Conservation (phyloP, 768 basidiomycete genomes). For the Termitomyces sp. region DNA sequence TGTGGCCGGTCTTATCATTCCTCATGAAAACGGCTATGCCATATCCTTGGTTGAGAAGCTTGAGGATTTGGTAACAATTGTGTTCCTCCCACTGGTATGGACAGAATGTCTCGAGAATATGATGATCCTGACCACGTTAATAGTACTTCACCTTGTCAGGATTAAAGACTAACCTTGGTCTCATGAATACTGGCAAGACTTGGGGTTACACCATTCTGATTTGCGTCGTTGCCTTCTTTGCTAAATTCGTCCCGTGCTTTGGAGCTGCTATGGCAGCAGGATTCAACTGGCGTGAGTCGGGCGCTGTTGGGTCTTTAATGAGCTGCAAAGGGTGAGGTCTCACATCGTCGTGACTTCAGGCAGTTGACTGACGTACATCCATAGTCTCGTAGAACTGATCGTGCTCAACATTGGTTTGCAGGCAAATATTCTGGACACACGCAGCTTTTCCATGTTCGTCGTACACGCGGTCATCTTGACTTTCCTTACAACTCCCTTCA, state of each 20-base stretch:
- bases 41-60: slow-evolving; percentile 79
- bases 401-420: slow-evolving; percentile 84
- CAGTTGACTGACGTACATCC: not conserved
- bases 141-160: slow-evolving; percentile 82
- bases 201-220: slow-evolving; percentile 83
- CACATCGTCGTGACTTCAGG: not conserved
- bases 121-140: not conserved
- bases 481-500: slow-evolving; percentile 81
- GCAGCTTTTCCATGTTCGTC: slow-evolving; percentile 88
- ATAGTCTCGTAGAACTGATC: slow-evolving; percentile 77
- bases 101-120: not conserved
- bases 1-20: slow-evolving; percentile 81
- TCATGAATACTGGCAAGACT: slow-evolving; percentile 68
- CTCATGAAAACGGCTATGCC: slow-evolving; percentile 77
- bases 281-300: no score
- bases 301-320: no score
- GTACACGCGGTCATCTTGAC: slow-evolving; percentile 73
- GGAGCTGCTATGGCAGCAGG: slow-evolving; percentile 51
- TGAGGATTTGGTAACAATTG: slow-evolving; percentile 75
- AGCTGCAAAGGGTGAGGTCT: slow-evolving; percentile 41
- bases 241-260: slow-evolving; percentile 76
- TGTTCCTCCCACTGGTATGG: slow-evolving; percentile 33
- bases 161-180: slow-evolving; percentile 72
- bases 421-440: slow-evolving; percentile 56
- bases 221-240: slow-evolving; percentile 65